phyloP scores from a whole-genome alignment of 2,329 filamentous ascomycete species.

The Tolypocladium album region DNA sequence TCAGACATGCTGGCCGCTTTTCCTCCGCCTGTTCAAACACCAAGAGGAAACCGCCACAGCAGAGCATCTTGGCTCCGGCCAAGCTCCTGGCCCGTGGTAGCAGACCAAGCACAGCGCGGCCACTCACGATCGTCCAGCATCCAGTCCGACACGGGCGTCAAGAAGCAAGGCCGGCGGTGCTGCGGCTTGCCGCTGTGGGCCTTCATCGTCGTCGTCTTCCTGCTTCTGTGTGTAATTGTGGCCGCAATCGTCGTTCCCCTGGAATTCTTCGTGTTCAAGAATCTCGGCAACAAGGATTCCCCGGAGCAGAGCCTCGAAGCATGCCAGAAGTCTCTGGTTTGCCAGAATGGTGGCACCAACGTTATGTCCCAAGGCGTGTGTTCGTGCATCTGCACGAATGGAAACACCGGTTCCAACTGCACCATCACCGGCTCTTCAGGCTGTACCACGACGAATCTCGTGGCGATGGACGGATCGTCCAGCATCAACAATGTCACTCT shows the following conservation, averaged over 20 bases:
- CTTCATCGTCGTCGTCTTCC: constrained; percentile 54
- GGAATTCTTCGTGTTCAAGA: constrained; percentile 51
- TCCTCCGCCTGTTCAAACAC: constrained; percentile 46
- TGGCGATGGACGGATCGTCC: constrained; percentile 25
- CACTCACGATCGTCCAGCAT: constrained; percentile 5
- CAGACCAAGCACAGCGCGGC: constrained; percentile 8
- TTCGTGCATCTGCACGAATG: constrained; percentile 80
- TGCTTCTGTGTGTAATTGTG: constrained; percentile 62
- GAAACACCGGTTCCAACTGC: constrained; percentile 59
- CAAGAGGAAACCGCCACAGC: constrained; percentile 29
- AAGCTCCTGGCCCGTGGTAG: constrained; percentile 38
- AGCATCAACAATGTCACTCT: constrained; percentile 60
- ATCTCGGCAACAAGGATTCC: constrained; percentile 23
- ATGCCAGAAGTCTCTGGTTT: constrained; percentile 54
- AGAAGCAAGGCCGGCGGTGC: constrained; percentile 47
- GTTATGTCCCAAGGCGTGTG: constrained; percentile 59
- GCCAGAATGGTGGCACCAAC: constrained; percentile 72
- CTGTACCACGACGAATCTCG: constrained; percentile 40
- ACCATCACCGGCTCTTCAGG: constrained; percentile 33
- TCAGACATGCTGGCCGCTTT: constrained; percentile 59
- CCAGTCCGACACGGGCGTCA: constrained; percentile 11
- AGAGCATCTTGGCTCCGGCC: constrained; percentile 32
- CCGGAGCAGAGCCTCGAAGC: constrained; percentile 27
- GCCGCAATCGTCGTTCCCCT: constrained; percentile 75
- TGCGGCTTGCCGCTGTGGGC: constrained; percentile 78